phyloP scores from a whole-genome alignment of 2,329 filamentous ascomycete genomes.

The Blumeria hordei region DNA sequence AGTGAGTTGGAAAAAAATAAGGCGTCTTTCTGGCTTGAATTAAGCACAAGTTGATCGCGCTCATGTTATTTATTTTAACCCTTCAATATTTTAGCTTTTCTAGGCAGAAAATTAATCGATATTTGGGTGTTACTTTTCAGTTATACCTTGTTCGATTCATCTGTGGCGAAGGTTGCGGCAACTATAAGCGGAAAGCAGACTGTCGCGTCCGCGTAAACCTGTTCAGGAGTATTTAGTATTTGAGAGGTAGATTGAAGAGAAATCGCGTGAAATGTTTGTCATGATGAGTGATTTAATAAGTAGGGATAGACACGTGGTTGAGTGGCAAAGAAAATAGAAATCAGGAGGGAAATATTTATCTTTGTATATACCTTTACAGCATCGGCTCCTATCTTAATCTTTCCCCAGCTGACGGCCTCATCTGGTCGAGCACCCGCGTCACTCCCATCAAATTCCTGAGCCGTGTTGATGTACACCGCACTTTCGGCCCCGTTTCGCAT shows the following conservation, averaged over 20 bases:
- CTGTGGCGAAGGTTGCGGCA: conserved; percentile 39
- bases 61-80: too few species aligned
- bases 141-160: background rate
- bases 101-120: too few species aligned
- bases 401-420: conserved; percentile 95
- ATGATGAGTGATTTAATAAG: background rate
- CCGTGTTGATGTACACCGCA: conserved; percentile 94
- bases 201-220: conserved; percentile 41
- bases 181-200: conserved; percentile 42
- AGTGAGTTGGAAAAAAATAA: too few species aligned
- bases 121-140: too few species aligned
- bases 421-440: conserved; percentile 88
- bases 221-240: background rate
- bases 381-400: conserved; percentile 75
- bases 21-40: too few species aligned
- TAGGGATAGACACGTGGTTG: background rate
- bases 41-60: too few species aligned
- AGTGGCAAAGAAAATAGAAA: background rate
- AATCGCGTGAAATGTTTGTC: background rate
- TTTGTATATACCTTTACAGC: conserved; percentile 51
- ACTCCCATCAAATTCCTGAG: conserved; percentile 89
- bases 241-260: conserved; percentile 1
- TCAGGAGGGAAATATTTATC: too few species aligned
- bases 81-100: too few species aligned
- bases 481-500: conserved; percentile 97